Evolutionary conservation across 106 monocot species (phyloP).

Genomic region (Allium sativum): DNA sequence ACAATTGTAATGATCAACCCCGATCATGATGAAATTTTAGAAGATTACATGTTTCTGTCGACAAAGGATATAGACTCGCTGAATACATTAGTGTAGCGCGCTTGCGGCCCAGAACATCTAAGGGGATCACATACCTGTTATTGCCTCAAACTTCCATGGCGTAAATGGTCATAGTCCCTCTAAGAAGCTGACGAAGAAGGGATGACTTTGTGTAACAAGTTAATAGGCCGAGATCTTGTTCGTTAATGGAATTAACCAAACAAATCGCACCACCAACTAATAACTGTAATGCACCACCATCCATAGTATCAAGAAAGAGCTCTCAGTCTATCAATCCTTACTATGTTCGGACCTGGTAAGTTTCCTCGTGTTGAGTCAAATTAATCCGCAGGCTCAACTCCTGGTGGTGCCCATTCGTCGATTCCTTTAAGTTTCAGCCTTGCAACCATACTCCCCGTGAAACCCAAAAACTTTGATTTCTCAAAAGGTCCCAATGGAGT

Average conservation of each 20-base stretch:
- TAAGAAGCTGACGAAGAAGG: slow-evolving; percentile 69
- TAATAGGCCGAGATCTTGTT: slow-evolving; percentile 14
- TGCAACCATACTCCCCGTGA: slow-evolving; percentile 7
- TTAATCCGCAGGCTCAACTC: slow-evolving; percentile 10
- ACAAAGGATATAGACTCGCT: slow-evolving; percentile 18
- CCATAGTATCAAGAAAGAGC: slow-evolving; percentile 9
- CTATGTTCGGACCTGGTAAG: slow-evolving; percentile 7
- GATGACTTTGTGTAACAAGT: slow-evolving; percentile 7
- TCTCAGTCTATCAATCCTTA: slow-evolving; percentile 18
- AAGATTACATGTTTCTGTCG: no score
- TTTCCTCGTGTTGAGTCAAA: slow-evolving; percentile 12
- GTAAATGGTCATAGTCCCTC: slow-evolving; percentile 80
- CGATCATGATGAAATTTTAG: no score
- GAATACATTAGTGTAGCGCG: slow-evolving; percentile 78
- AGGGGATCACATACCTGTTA: slow-evolving; percentile 96
- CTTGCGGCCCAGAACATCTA: slow-evolving; percentile 89
- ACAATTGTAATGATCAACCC: no score
- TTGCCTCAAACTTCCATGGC: slow-evolving; percentile 86
- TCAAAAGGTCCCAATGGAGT: slow-evolving; percentile 25
- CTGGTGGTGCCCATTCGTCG: neutral
- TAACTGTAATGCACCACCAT: slow-evolving; percentile 11
- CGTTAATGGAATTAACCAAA: slow-evolving; percentile 23
- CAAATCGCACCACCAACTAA: slow-evolving; percentile 24
- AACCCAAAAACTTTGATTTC: slow-evolving; percentile 25
- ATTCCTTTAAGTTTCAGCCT: slow-evolving; percentile 4